phyloP scores from a whole-genome alignment of 139 green algal genomes.

The Auxenochlorella protothecoides region DNA sequence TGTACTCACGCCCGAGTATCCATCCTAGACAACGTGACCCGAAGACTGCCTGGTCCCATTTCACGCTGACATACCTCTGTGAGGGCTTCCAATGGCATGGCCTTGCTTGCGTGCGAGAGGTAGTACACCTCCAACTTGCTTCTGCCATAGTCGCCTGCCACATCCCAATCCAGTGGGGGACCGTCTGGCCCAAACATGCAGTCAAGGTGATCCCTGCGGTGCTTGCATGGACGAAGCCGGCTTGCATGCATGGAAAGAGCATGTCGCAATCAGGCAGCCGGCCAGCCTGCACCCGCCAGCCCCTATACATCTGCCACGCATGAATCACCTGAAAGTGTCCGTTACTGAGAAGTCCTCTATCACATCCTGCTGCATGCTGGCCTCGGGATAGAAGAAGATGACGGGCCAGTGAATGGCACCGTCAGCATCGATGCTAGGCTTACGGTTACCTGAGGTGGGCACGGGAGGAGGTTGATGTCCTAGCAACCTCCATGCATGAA shows the following conservation, averaged over 20 bases:
- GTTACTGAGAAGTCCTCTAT: slow-evolving; percentile 70
- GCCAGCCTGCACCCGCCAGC: no score
- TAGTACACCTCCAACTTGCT: slow-evolving; percentile 77
- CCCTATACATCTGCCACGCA: no score
- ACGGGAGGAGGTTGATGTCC: not conserved
- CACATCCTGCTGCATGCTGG: slow-evolving; percentile 58
- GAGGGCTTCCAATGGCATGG: slow-evolving; percentile 26
- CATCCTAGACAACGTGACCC: no score
- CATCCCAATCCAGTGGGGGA: slow-evolving; percentile 76
- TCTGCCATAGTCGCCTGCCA: slow-evolving; percentile 47
- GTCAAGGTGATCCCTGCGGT: slow-evolving; percentile 57
- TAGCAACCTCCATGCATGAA: not conserved
- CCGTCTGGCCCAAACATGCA: slow-evolving; percentile 51
- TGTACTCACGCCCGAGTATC: no score
- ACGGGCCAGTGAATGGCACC: slow-evolving; percentile 69
- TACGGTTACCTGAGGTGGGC: slow-evolving; percentile 16
- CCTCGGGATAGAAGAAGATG: slow-evolving; percentile 82
- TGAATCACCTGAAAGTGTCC: slow-evolving; percentile 34
- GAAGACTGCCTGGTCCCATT: no score
- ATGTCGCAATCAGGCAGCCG: not conserved
- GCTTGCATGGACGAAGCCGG: not conserved
- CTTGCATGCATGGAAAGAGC: not conserved
- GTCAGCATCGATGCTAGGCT: slow-evolving; percentile 43
- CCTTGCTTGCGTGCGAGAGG: slow-evolving; percentile 45
- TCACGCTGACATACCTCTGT: slow-evolving; percentile 24